A percentile compares a stretch with the other conserved stretches of the same genome.
phyloP scores from a whole-genome alignment of 2,329 filamentous ascomycete genomes.

The Clonostachys byssicola region DNA sequence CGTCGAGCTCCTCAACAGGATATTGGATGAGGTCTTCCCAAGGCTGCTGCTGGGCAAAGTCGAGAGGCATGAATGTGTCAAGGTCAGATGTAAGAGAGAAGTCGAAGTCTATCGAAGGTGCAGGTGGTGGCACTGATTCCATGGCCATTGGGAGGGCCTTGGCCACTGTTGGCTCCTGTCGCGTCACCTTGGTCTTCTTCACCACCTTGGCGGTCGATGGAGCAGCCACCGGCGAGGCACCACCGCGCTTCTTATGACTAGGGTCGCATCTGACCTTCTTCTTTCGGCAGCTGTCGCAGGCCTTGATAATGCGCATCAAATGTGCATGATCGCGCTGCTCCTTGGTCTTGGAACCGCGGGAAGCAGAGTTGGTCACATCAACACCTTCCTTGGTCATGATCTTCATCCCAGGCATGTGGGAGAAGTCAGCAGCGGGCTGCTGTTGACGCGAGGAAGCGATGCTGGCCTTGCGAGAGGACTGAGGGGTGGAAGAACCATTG shows the following conservation, averaged over 20 bases:
- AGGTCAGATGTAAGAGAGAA: background rate
- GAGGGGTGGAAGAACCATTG: slow-evolving; percentile 16
- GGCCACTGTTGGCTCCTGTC: background rate
- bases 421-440: slow-evolving; percentile 35
- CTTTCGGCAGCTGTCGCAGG: slow-evolving; percentile 56
- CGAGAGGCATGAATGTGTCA: background rate
- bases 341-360: slow-evolving; percentile 61
- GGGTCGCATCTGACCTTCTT: slow-evolving; percentile 63
- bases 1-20: slow-evolving; percentile 24
- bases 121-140: background rate
- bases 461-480: slow-evolving; percentile 13
- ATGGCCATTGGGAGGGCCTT: background rate
- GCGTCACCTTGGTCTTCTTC: slow-evolving; percentile 27
- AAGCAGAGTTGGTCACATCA: slow-evolving; percentile 59
- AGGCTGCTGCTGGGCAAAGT: slow-evolving; percentile 12
- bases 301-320: slow-evolving; percentile 63
- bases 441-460: slow-evolving; percentile 13
- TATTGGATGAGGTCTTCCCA: slow-evolving; percentile 44
- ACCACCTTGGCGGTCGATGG: slow-evolving; percentile 21
- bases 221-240: slow-evolving; percentile 12
- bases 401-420: slow-evolving; percentile 58
- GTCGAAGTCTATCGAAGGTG: background rate
- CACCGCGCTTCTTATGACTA: slow-evolving; percentile 47
- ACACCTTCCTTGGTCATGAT: slow-evolving; percentile 61
- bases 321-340: slow-evolving; percentile 65